A percentile compares a stretch with the other conserved stretches of the same genome.
Evolutionary conservation across 352 stramenopile genomes (phyloP).

Genomic region (Phytopythium helicoides): DNA sequence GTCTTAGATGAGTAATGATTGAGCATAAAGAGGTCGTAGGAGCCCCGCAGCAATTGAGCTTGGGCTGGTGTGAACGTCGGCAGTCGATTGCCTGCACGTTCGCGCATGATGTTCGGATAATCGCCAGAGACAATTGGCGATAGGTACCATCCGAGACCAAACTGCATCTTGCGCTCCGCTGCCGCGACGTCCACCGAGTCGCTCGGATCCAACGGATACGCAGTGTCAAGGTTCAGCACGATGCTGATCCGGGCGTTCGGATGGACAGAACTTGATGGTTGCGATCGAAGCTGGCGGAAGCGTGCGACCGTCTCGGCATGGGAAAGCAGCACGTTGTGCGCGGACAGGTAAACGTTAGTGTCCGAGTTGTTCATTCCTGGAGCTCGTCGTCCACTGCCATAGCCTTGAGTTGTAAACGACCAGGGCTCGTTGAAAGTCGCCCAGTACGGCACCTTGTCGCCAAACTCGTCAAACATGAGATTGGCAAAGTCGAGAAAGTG

Average conservation of each 20-base stretch:
- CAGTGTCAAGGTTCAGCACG: conserved; percentile 83
- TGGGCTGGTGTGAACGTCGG: conserved; percentile 87
- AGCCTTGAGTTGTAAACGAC: conserved; percentile 47
- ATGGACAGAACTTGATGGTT: conserved; percentile 12
- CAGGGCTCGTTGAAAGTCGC: conserved; percentile 95
- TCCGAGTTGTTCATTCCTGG: conserved; percentile 37
- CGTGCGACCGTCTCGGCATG: conserved; percentile 87
- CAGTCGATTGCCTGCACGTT: conserved; percentile 73
- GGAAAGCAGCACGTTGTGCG: conserved; percentile 89
- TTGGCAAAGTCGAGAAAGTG: conserved; percentile 83
- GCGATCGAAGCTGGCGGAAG: conserved; percentile 58
- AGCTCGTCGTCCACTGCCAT: conserved; percentile 58
- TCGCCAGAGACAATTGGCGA: conserved; percentile 90
- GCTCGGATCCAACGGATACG: conserved; percentile 73
- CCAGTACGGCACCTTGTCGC: conserved; percentile 91
- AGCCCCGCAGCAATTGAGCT: conserved; percentile 66
- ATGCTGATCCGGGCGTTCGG: conserved; percentile 89
- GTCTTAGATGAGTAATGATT: conserved; percentile 91
- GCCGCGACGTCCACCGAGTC: conserved; percentile 48
- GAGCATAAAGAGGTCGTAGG: conserved; percentile 93
- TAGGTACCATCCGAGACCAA: conserved; percentile 91
- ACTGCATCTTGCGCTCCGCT: conserved; percentile 85
- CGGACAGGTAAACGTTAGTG: conserved; percentile 44
- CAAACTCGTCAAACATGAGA: conserved; percentile 89
- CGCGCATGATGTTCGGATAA: conserved; percentile 91